Evolutionary conservation across 2,329 filamentous ascomycete species (phyloP).

Genomic region (Colletotrichum sp.): DNA sequence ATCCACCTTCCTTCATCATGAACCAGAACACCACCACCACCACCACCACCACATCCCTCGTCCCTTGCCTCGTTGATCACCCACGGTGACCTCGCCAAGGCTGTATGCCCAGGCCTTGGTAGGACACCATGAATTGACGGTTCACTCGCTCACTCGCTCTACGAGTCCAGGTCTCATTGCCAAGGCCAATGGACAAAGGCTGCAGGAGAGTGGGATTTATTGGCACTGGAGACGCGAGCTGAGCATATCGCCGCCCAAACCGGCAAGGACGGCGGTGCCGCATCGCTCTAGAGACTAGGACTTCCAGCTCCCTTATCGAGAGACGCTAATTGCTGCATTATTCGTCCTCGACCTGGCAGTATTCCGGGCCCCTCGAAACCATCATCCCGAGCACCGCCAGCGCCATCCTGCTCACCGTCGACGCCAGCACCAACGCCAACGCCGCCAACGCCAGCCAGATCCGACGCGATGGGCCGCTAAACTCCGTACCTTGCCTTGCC

Average conservation of each 20-base stretch:
- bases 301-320: neutral
- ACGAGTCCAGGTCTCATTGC: neutral
- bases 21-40: neutral
- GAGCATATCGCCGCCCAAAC: neutral
- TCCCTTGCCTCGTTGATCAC: neutral
- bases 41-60: neutral
- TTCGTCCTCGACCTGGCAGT: neutral
- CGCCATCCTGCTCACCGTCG: neutral
- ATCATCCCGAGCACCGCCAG: neutral
- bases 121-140: neutral
- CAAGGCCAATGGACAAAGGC: slow-evolving; percentile 12
- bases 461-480: slow-evolving; percentile 1
- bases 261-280: neutral
- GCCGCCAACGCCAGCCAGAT: neutral
- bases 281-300: neutral
- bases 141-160: neutral
- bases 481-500: neutral
- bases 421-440: neutral
- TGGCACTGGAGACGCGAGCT: neutral
- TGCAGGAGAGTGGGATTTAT: neutral
- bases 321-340: neutral
- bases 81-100: neutral
- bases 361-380: neutral
- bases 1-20: neutral
- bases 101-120: neutral